Conservation (phyloP, 2,329 filamentous ascomycete species). For the Grosmannia serpens region DNA sequence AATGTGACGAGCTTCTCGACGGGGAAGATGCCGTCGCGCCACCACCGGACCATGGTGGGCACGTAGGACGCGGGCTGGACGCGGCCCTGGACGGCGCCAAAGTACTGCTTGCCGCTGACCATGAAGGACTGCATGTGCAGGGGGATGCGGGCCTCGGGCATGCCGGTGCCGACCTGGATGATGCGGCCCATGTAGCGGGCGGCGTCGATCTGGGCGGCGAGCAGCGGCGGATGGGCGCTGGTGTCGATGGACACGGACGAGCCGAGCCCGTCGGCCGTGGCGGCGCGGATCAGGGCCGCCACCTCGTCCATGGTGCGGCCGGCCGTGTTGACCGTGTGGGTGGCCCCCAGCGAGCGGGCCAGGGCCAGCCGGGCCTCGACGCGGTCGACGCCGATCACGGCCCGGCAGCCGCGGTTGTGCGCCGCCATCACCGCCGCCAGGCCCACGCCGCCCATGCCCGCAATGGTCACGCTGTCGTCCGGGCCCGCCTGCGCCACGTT, state of each 20-base stretch:
- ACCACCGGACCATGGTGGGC: conserved; percentile 3
- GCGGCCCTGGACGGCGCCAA: conserved; percentile 4
- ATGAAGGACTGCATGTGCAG: conserved; percentile 5
- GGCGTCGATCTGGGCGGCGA: background rate
- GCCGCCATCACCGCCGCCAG: conserved; percentile 27
- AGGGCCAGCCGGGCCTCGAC: conserved; percentile 27
- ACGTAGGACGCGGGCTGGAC: background rate
- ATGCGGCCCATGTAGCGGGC: conserved; percentile 1
- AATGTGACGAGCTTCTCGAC: conserved; percentile 2
- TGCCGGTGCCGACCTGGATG: conserved; percentile 5
- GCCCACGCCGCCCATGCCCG: conserved; percentile 29
- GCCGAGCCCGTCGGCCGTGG: background rate
- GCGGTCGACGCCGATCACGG: conserved; percentile 34
- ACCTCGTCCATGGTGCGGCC: background rate
- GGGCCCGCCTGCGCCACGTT: conserved; percentile 18
- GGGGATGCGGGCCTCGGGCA: background rate
- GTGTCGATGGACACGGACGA: conserved; percentile 1
- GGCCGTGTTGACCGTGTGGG: conserved; percentile 11
- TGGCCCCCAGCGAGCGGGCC: conserved; percentile 32
- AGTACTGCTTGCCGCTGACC: conserved; percentile 5
- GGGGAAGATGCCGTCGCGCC: background rate
- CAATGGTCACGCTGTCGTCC: conserved; percentile 20
- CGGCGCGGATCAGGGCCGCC: background rate
- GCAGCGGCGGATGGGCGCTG: conserved; percentile 2
- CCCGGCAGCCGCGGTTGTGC: conserved; percentile 16